These are phyloP conservation scores for Phialophora macrospora DNA, from an alignment of 2,329 filamentous ascomycete genomes.

Conservation along the genomic window DNA sequence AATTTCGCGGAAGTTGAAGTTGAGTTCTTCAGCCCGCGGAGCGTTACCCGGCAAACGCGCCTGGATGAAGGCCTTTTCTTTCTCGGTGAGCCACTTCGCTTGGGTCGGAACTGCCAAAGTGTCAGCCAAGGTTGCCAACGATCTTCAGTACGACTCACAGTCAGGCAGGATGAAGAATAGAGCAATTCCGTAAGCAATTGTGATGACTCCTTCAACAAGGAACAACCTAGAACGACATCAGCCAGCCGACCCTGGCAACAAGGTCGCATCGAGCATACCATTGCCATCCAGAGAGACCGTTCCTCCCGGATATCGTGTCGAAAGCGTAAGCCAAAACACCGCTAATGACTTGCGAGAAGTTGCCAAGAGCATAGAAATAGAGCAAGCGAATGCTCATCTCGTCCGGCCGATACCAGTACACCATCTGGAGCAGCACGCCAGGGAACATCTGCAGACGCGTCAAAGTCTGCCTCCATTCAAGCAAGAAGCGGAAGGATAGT, in stretches of 20 bases:
- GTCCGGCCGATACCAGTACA: slow-evolving; percentile 70
- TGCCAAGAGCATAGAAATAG: slow-evolving; percentile 51
- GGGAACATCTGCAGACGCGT: slow-evolving; percentile 60
- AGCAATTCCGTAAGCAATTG: slow-evolving; percentile 47
- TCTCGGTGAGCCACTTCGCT: slow-evolving; percentile 54
- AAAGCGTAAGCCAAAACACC: slow-evolving; percentile 41
- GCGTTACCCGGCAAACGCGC: slow-evolving; percentile 52
- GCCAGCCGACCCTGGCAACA: background rate
- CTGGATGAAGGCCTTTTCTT: slow-evolving; percentile 56
- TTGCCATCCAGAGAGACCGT: slow-evolving; percentile 36
- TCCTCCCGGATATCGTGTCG: slow-evolving; percentile 30
- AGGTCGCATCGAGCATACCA: slow-evolving; percentile 22
- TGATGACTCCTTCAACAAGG: slow-evolving; percentile 51
- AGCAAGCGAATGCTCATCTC: slow-evolving; percentile 66
- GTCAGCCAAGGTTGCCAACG: background rate
- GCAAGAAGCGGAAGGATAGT: background rate
- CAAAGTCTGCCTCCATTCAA: background rate
- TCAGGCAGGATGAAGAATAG: slow-evolving; percentile 51
- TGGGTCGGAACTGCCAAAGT: slow-evolving; percentile 47
- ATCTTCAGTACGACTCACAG: slow-evolving; percentile 33
- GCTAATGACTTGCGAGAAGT: slow-evolving; percentile 46
- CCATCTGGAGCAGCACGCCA: slow-evolving; percentile 70
- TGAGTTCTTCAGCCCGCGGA: slow-evolving; percentile 47
- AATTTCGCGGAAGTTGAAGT: slow-evolving; percentile 51
- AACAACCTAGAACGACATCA: slow-evolving; percentile 44